These are phyloP conservation scores for Lumnitzera racemosa DNA, from an alignment of 345 rosid species.

Conservation along the genomic window DNA sequence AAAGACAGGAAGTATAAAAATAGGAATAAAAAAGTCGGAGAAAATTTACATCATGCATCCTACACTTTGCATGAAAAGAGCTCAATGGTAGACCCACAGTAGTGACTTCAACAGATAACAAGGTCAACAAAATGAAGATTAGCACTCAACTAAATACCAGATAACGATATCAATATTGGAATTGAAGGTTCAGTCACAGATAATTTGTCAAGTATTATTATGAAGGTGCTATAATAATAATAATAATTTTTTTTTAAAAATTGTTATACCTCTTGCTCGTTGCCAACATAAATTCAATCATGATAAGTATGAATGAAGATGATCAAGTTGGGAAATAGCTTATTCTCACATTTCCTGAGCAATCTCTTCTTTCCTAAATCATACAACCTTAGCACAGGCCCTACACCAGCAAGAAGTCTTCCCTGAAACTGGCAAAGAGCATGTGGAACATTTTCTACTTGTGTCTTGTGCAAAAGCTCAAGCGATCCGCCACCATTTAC, in stretches of 20 bases:
- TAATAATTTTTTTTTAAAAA: neutral
- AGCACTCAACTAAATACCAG: too few relatives aligned
- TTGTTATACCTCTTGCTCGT: conserved; percentile 77
- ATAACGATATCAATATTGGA: too few relatives aligned
- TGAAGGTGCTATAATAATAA: neutral
- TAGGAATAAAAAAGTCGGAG: too few relatives aligned
- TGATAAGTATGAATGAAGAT: conserved; percentile 74
- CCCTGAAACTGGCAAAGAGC: conserved; percentile 95
- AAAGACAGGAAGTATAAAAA: too few relatives aligned
- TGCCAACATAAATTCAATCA: conserved; percentile 93
- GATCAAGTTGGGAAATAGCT: conserved; percentile 83
- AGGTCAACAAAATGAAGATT: too few relatives aligned
- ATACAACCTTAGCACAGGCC: conserved; percentile 78
- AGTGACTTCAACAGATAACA: too few relatives aligned
- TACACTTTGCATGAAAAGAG: too few relatives aligned
- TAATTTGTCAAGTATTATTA: neutral
- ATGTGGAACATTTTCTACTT: conserved; percentile 89
- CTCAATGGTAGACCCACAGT: too few relatives aligned
- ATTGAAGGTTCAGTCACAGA: too few relatives aligned
- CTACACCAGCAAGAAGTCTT: conserved; percentile 86
- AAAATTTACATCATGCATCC: too few relatives aligned
- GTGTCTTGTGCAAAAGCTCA: conserved; percentile 91
- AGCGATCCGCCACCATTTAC: conserved; percentile 77
- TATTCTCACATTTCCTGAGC: conserved; percentile 95
- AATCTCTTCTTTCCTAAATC: conserved; percentile 87